Base-by-base conservation (phyloP, 2,329 filamentous ascomycete genomes). In the Penicillium sp. region DNA sequence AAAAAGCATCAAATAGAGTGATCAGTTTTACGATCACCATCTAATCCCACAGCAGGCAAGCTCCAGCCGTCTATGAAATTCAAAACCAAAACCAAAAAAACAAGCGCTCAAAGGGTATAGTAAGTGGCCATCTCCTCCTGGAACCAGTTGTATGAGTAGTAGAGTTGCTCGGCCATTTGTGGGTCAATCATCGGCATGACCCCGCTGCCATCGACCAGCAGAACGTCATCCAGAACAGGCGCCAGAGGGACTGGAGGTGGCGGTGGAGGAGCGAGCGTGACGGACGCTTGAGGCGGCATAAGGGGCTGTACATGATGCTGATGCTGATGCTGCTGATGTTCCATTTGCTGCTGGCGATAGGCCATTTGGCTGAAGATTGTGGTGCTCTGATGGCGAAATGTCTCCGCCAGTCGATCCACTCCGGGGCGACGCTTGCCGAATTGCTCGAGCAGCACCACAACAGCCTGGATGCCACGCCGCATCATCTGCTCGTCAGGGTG, bases 131-230 rank as follows among this genome's bases (percentile, higher is more conserved):
- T 74, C 58, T 75, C 73, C 64, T 75, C 71, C 57, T 75, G 73
- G 39, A 75, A 75, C 73, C 73, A 75, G 60, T 75, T 73, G 55
- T 75, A 75, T 2, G 72, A 75, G 58, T 75, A 75, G 27, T 70
- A 73, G 50, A 75, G 60, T 61, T 75, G 73, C 43, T 75, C 72
- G 22, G 73, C 73, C 67, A 75, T 65, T 54, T 73, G 70, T 6
- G 73, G 71, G 63, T 75, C 72, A 27, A 75, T 69, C 54, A 70
- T 67, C 3, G 73, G 72, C 33, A 73, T 64, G 27, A 55, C 64
- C 3, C 69, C 70, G 36, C 70, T 70, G 18, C 59, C 65, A 58
- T 74, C 71, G 2, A 74, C 71, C 16, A 75, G 62, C 18, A 74
- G 58, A 10, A 75, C 72, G 49, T 75, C 73, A 52, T 75, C 73